A percentile compares a stretch with the other conserved stretches of the same genome.
Conservation (phyloP, 2,329 filamentous ascomycete species). For the Fusarium sp. region DNA sequence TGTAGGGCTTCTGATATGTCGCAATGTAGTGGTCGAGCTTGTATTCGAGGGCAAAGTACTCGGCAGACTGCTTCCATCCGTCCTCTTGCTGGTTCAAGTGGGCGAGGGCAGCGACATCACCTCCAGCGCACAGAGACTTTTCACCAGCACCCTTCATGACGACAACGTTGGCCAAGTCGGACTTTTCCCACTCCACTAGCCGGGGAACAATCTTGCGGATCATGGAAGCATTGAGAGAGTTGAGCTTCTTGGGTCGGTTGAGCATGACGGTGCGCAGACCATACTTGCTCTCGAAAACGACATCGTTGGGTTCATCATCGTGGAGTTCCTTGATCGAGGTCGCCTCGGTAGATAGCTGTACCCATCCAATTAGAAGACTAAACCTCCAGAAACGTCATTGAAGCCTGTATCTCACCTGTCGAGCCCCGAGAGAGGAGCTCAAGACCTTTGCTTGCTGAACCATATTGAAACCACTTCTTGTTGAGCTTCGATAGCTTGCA, state of each 20-base stretch:
- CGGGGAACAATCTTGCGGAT: conserved; percentile 90
- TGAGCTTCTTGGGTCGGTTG: conserved; percentile 90
- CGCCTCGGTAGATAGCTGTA: conserved; percentile 49
- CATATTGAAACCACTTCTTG: conserved; percentile 65
- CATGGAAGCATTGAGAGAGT: conserved; percentile 94
- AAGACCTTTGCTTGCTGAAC: conserved; percentile 80
- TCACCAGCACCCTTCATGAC: conserved; percentile 89
- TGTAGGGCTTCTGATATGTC: conserved; percentile 90
- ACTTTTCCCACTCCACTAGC: conserved; percentile 92
- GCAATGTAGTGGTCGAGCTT: conserved; percentile 94
- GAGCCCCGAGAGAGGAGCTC: conserved; percentile 61
- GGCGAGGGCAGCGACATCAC: conserved; percentile 84
- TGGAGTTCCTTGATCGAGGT: conserved; percentile 62
- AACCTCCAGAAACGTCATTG: not conserved
- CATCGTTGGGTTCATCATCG: conserved; percentile 83
- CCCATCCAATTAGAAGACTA: conserved; percentile 25
- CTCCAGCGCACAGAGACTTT: conserved; percentile 89
- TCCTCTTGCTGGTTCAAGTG: conserved; percentile 71
- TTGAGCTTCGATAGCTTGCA: conserved; percentile 53
- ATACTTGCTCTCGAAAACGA: conserved; percentile 87
- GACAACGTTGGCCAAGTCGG: conserved; percentile 89
- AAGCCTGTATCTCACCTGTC: conserved; percentile 41
- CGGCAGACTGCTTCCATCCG: conserved; percentile 76
- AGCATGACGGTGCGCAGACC: conserved; percentile 92
- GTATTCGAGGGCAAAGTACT: conserved; percentile 96